A percentile compares a stretch with the other conserved stretches of the same genome.
Conservation (phyloP, 2,329 filamentous ascomycete species). For the Fusarium sulawesiense region DNA sequence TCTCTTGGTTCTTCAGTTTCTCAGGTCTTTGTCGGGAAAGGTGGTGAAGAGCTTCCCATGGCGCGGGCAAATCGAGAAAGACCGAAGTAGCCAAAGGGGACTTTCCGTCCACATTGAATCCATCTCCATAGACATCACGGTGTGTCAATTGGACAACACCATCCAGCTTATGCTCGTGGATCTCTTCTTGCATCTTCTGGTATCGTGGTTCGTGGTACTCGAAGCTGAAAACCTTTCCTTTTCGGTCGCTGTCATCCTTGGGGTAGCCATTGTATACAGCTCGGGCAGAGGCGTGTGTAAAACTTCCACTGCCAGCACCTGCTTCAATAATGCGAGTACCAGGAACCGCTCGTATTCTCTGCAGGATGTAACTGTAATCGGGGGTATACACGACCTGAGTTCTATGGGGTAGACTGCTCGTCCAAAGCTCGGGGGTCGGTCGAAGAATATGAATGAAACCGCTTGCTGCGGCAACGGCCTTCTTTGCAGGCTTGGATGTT, state of each 20-base stretch:
- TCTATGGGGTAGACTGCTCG: slow-evolving; percentile 79
- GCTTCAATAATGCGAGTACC: slow-evolving; percentile 82
- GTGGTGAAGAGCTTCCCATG: slow-evolving; percentile 82
- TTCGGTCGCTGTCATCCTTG: slow-evolving; percentile 54
- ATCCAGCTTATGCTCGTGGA: slow-evolving; percentile 74
- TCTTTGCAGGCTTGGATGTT: slow-evolving; percentile 56
- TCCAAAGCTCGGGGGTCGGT: slow-evolving; percentile 86
- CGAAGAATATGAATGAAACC: slow-evolving; percentile 84
- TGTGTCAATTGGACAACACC: slow-evolving; percentile 78
- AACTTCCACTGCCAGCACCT: slow-evolving; percentile 84
- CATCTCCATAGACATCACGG: slow-evolving; percentile 81
- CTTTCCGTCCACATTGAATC: slow-evolving; percentile 72
- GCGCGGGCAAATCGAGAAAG: slow-evolving; percentile 84
- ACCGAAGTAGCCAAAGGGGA: slow-evolving; percentile 76
- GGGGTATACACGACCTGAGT: slow-evolving; percentile 90
- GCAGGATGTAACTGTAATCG: slow-evolving; percentile 86
- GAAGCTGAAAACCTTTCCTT: slow-evolving; percentile 82
- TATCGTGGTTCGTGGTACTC: slow-evolving; percentile 83
- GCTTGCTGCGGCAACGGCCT: slow-evolving; percentile 65
- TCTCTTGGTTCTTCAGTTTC: slow-evolving; percentile 39
- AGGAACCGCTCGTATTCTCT: slow-evolving; percentile 78
- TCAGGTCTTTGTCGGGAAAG: slow-evolving; percentile 66
- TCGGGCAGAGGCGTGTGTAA: slow-evolving; percentile 81
- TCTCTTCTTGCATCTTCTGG: slow-evolving; percentile 74
- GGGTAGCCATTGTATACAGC: slow-evolving; percentile 81